Conservation (phyloP, 1,139 yeast species). For the Suhomyces yuchorum region DNA sequence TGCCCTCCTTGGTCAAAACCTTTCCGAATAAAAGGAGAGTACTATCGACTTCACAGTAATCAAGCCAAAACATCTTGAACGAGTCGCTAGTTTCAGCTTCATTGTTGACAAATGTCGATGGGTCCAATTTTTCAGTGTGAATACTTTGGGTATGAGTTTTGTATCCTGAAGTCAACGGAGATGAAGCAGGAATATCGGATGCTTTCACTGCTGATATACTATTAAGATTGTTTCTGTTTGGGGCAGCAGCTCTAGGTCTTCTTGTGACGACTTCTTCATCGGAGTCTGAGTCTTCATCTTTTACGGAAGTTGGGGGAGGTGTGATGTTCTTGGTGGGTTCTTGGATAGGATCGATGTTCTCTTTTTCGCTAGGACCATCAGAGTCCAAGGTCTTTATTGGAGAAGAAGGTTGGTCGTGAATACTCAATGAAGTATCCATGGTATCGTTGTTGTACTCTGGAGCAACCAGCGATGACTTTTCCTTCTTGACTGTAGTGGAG, state of each 20-base stretch:
- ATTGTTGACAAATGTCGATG: constrained; percentile 42
- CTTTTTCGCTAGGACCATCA: constrained; percentile 11
- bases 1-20: constrained; percentile 58
- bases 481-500: constrained; percentile 28
- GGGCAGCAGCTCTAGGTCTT: constrained; percentile 34
- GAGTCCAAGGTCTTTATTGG: constrained; percentile 14
- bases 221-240: constrained; percentile 15
- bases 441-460: constrained; percentile 11
- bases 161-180: constrained; percentile 24
- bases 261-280: constrained; percentile 51
- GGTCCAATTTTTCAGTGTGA: constrained; percentile 49
- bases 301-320: background rate
- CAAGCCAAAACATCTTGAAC: constrained; percentile 86
- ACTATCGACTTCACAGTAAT: constrained; percentile 76
- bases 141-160: constrained; percentile 22
- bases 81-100: constrained; percentile 35
- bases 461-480: constrained; percentile 15
- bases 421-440: constrained; percentile 11
- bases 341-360: constrained; percentile 11
- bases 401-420: constrained; percentile 19
- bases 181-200: constrained; percentile 25
- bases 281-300: constrained; percentile 44
- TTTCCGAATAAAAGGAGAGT: constrained; percentile 83
- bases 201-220: constrained; percentile 28
- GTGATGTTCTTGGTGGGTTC: background rate